phyloP scores from a whole-genome alignment of 2,329 filamentous ascomycete species.

The Hymenoscyphus linearis region DNA sequence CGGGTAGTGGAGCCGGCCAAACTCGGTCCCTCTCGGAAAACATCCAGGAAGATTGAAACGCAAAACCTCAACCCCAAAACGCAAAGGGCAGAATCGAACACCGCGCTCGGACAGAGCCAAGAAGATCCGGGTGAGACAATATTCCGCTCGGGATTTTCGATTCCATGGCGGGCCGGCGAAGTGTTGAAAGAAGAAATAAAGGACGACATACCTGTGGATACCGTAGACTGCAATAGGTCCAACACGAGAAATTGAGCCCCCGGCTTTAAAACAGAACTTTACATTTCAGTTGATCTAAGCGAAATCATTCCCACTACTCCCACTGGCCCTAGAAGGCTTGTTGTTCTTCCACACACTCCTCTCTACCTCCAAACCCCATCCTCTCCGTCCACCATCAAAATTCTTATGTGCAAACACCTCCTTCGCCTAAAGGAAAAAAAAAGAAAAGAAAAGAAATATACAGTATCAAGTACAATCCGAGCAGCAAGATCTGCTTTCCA shows the following conservation, averaged over 20 bases:
- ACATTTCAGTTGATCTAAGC: neutral
- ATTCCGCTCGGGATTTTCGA: neutral
- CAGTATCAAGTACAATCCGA: slow-evolving; percentile 1
- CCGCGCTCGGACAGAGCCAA: neutral
- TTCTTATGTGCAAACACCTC: slow-evolving; percentile 1
- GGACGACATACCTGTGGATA: neutral
- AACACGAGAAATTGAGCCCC: neutral
- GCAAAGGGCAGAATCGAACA: neutral
- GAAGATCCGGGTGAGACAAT: neutral
- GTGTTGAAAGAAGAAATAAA: neutral
- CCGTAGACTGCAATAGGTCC: too few relatives aligned
- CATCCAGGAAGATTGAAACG: neutral
- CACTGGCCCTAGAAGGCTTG: neutral
- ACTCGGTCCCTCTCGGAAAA: neutral
- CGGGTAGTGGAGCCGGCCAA: neutral
- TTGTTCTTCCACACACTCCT: neutral
- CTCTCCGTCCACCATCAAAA: too few relatives aligned
- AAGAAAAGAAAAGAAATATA: neutral
- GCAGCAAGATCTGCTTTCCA: slow-evolving; percentile 6
- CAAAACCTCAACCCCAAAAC: neutral
- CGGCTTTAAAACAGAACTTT: neutral
- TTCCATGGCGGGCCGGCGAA: neutral
- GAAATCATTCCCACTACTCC: neutral
- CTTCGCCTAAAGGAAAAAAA: neutral
- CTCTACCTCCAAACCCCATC: neutral